Percentiles rank a stretch among this genome's conserved stretches.
Evolutionary conservation across 352 stramenopile genomes (phyloP).

Genomic region (Pythium volutum): DNA sequence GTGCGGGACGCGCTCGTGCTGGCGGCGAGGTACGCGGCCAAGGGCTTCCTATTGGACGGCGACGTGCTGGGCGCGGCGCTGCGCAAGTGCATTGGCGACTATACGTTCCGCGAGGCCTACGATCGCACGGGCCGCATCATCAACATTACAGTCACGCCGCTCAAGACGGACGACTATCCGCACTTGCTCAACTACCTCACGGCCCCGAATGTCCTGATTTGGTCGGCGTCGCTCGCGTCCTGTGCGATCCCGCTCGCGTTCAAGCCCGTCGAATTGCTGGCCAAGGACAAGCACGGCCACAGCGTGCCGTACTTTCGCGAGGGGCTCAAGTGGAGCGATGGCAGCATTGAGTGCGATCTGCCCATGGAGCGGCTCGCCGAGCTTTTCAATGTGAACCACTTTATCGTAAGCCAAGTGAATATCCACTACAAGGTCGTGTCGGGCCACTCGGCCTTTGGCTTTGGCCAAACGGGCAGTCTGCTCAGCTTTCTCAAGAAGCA

Average conservation of each 20-base stretch:
- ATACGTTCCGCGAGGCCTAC: conserved; percentile 94
- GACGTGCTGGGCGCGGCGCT: no score
- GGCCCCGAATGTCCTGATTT: conserved; percentile 98
- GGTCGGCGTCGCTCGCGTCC: conserved; percentile 94
- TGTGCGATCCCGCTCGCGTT: conserved; percentile 96
- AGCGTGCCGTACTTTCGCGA: conserved; percentile 80
- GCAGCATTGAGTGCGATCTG: conserved; percentile 92
- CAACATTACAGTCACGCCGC: conserved; percentile 92
- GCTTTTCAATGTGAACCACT: conserved; percentile 57
- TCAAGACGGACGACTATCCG: conserved; percentile 58
- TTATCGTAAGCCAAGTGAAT: conserved; percentile 8
- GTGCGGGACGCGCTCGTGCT: conserved; percentile 40
- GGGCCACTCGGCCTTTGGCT: conserved; percentile 63
- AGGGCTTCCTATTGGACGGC: no score
- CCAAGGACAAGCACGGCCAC: conserved; percentile 90
- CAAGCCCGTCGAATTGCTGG: conserved; percentile 92
- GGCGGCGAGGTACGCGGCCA: no score
- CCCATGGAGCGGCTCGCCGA: conserved; percentile 95
- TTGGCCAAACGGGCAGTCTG: conserved; percentile 77
- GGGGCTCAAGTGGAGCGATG: conserved; percentile 93
- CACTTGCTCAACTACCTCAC: conserved; percentile 98
- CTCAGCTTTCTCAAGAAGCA: conserved; percentile 96
- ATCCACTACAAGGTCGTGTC: conserved; percentile 56
- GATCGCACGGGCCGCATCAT: conserved; percentile 90
- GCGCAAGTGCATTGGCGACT: no score